Evolutionary conservation across 2,329 filamentous ascomycete genomes (phyloP).

Genomic region (Trichoderma polysporum): DNA sequence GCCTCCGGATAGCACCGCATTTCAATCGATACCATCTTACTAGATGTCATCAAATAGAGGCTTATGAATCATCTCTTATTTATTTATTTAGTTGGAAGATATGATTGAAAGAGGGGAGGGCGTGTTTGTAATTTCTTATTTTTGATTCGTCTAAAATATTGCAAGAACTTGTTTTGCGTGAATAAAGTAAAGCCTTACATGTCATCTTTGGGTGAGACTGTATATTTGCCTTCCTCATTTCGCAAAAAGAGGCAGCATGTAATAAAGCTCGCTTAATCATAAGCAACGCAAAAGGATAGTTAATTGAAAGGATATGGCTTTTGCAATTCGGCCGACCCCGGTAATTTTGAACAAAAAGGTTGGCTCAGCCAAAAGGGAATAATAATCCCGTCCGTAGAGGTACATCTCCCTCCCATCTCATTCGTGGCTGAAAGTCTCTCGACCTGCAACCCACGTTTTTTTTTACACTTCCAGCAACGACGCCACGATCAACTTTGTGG

Average conservation of each 20-base stretch:
- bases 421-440: conserved; percentile 5
- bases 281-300: background rate
- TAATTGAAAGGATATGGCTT: background rate
- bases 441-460: background rate
- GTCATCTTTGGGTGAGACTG: conserved; percentile 1
- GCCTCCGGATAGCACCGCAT: background rate
- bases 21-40: background rate
- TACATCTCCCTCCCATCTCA: background rate
- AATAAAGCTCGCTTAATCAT: conserved; percentile 10
- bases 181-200: background rate
- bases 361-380: background rate
- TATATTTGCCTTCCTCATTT: background rate
- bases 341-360: background rate
- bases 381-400: background rate
- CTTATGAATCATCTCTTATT: no score
- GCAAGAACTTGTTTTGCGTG: background rate
- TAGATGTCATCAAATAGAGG: background rate
- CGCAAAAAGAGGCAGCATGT: background rate
- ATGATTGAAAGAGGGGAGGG: no score
- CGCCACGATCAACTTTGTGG: background rate
- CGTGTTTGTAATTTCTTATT: no score
- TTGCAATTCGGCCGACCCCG: background rate
- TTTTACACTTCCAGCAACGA: background rate
- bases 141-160: no score
- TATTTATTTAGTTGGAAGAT: background rate